Conservation (phyloP, 2,329 filamentous ascomycete species). For the Hawksworthiomyces lignivorus region DNA sequence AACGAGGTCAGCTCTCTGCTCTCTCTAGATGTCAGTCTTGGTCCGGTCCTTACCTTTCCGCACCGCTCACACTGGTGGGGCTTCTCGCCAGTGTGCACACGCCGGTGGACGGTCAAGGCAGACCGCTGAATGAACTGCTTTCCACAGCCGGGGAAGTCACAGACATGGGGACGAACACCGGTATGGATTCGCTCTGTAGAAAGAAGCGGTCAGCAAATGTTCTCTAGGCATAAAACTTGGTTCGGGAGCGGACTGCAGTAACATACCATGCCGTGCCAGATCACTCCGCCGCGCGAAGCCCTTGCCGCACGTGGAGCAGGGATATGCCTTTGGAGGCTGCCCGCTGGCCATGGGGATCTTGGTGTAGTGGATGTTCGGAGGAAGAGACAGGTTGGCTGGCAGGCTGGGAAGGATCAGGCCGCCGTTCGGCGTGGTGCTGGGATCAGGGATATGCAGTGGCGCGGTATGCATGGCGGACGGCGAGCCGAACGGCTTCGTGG, state of each 20-base stretch:
- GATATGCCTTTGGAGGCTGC: slow-evolving; percentile 57
- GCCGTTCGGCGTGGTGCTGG: slow-evolving; percentile 27
- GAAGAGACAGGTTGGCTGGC: slow-evolving; percentile 23
- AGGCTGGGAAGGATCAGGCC: slow-evolving; percentile 37
- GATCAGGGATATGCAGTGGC: slow-evolving; percentile 38
- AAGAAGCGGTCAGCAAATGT: background rate
- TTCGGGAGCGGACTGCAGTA: background rate
- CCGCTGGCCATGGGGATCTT: slow-evolving; percentile 14
- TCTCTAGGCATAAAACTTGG: background rate
- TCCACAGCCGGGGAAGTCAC: slow-evolving; percentile 78
- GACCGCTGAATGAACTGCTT: slow-evolving; percentile 98
- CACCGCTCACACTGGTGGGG: slow-evolving; percentile 96
- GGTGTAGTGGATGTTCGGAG: slow-evolving; percentile 19
- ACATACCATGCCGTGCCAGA: slow-evolving; percentile 84
- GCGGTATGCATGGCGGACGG: slow-evolving; percentile 39
- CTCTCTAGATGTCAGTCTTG: background rate
- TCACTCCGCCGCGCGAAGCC: slow-evolving; percentile 91
- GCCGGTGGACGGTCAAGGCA: slow-evolving; percentile 87
- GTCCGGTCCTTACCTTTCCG: slow-evolving; percentile 63
- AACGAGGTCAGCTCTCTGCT: background rate
- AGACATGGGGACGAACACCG: slow-evolving; percentile 83
- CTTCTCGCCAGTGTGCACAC: slow-evolving; percentile 96
- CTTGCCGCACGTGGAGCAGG: slow-evolving; percentile 84
- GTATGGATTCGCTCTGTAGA: slow-evolving; percentile 84
- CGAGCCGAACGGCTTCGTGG: slow-evolving; percentile 41